Conservation (phyloP, 805 yeast species). For the Pichia californica region DNA sequence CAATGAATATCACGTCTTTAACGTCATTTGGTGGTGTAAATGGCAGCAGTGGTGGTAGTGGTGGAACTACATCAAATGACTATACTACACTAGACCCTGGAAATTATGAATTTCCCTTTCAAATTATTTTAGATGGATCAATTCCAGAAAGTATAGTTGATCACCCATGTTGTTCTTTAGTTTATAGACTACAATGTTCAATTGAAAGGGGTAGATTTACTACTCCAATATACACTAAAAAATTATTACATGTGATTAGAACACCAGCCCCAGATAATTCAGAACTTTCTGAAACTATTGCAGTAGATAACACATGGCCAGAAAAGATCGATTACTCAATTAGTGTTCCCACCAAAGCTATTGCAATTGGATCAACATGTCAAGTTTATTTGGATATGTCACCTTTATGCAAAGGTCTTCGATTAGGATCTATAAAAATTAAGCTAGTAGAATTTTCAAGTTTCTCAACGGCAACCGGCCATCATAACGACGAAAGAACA, state of each 20-base stretch:
- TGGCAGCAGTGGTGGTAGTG: background rate
- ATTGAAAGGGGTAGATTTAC: slow-evolving; percentile 80
- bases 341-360: slow-evolving; percentile 79
- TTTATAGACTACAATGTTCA: slow-evolving; percentile 68
- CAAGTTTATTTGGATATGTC: slow-evolving; percentile 66
- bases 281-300: slow-evolving; percentile 84
- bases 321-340: slow-evolving; percentile 84
- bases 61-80: background rate
- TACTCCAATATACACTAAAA: slow-evolving; percentile 55
- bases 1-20: slow-evolving; percentile 16
- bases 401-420: slow-evolving; percentile 77
- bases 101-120: slow-evolving; percentile 86
- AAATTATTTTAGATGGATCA: slow-evolving; percentile 75
- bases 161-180: slow-evolving; percentile 67
- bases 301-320: slow-evolving; percentile 96
- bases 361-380: slow-evolving; percentile 79
- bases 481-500: slow-evolving; percentile 55
- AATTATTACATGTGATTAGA: slow-evolving; percentile 73
- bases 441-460: slow-evolving; percentile 58
- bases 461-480: slow-evolving; percentile 52
- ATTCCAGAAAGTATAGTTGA: slow-evolving; percentile 89
- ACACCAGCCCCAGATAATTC: slow-evolving; percentile 83
- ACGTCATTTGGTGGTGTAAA: slow-evolving; percentile 4
- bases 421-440: slow-evolving; percentile 66
- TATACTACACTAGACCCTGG: slow-evolving; percentile 55